Evolutionary conservation across 495 filamentous ascomycete genomes (phyloP), one percentile per base, ranked within the genome.

Genomic region (Articulospora tetracladia): DNA sequence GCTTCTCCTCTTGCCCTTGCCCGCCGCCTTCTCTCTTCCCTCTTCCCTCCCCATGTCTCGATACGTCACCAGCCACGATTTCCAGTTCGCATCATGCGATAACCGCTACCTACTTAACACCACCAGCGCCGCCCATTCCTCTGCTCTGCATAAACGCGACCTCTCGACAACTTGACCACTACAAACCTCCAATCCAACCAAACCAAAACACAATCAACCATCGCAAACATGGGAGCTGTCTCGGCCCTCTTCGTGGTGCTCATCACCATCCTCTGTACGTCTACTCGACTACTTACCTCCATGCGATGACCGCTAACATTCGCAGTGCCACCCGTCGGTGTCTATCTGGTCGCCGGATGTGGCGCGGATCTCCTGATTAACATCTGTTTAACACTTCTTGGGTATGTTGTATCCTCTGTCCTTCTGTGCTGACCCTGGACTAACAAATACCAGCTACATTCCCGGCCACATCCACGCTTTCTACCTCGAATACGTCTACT

Each of bases 401-500:
- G 88, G 68, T 92, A 85, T 69, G 81, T 86, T 28, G 47, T 26
- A 34, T 34, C 36, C 27, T 6, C 41, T 50, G 1, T 47, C n/a
- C 32, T 25, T 39, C 34, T 24, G 15, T 15, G n/a, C 3, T 17
- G 10, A 15, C 22, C n/a, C 26, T 15, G 53, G 17, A 7, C 17
- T 56, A 23, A 15, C 30, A 53, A n/a, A 23, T 12, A 28, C 53
- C 57, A 91, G 89, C 1, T 89, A 86, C 65, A 71, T 94, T 57
- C 91, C 91, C 0, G 90, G 90, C 13, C 86, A 94, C 64, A 83
- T 96, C 30, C 93, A 97, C 69, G 93, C 91, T 8, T 96, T 96
- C 75, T 98, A 97, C 68, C 66, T 97, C 60, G 86, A 93, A 73
- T 96, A 91, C 66, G 81, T 96, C 55, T 97, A 94, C 71, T 96